Percentiles rank a stretch among this genome's conserved stretches.
Conservation (phyloP, 108 stramenopile species). For the Cyclotella sp. region DNA sequence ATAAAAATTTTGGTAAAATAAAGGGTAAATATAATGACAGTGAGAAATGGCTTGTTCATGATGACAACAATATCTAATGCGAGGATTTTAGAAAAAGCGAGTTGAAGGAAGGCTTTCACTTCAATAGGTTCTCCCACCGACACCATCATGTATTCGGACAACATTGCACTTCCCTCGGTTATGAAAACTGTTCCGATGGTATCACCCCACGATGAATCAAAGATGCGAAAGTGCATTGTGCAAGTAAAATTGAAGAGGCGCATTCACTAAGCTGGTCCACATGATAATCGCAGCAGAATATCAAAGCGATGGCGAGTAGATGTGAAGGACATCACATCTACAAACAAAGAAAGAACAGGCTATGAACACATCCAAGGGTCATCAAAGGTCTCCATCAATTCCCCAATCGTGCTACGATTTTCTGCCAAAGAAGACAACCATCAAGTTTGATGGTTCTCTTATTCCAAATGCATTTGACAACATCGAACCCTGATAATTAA, state of each 20-base stretch:
- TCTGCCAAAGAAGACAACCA: not conserved
- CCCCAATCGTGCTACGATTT: not conserved
- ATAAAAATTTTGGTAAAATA: not conserved
- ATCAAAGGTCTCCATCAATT: not conserved
- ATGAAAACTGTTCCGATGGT: not conserved
- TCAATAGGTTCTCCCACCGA: not conserved
- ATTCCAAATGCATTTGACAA: too few relatives aligned
- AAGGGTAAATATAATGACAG: not conserved
- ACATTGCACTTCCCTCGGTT: too few relatives aligned
- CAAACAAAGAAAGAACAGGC: not conserved
- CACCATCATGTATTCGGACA: not conserved
- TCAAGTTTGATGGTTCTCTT: too few relatives aligned
- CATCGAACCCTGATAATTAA: too few relatives aligned
- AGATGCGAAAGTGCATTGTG: slow-evolving; percentile 10
- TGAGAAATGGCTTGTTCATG: not conserved
- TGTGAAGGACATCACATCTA: not conserved
- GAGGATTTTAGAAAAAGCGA: not conserved
- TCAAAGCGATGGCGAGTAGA: not conserved
- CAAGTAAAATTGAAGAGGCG: slow-evolving; percentile 16
- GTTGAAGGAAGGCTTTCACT: not conserved
- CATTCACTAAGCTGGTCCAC: not conserved
- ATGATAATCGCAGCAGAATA: not conserved
- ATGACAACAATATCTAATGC: not conserved
- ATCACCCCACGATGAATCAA: not conserved
- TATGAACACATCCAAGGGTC: slow-evolving; percentile 1